Percentiles rank a stretch among this genome's conserved stretches.
phyloP scores from a whole-genome alignment of 2,329 filamentous ascomycete species.

The Talaromyces sp. region DNA sequence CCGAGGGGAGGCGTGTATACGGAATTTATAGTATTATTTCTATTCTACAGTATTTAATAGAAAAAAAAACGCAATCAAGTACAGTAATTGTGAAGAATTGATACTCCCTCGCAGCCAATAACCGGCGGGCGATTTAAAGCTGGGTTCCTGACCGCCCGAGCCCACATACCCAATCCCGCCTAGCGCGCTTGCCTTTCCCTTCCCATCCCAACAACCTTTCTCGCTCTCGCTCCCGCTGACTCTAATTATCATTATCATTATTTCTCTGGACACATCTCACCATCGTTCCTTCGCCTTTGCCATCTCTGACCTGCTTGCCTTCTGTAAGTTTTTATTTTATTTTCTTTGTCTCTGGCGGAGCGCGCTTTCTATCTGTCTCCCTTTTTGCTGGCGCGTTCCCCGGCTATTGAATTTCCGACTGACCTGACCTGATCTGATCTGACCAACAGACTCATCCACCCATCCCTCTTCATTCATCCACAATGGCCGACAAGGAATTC shows the following conservation, averaged over 20 bases:
- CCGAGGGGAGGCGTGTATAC: neutral
- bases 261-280: neutral
- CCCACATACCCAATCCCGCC: neutral
- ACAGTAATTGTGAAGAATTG: neutral
- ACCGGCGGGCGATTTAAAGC: neutral
- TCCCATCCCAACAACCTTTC: neutral
- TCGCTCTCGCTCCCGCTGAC: neutral
- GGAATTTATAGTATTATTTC: neutral
- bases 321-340: neutral
- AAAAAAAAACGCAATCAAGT: neutral
- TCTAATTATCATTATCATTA: neutral
- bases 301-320: neutral
- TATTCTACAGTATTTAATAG: too few species aligned
- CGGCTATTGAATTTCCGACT: neutral
- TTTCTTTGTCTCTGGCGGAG: neutral
- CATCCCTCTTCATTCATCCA: slow-evolving; percentile 14
- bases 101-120: neutral
- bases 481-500: slow-evolving; percentile 55
- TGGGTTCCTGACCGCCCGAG: neutral
- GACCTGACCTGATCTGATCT: neutral
- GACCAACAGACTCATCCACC: neutral
- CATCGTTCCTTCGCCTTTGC: neutral
- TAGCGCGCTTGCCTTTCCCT: neutral
- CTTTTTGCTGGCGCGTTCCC: neutral
- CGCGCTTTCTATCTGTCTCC: neutral